Percentiles rank a stretch among this genome's conserved stretches.
These are phyloP conservation scores for Neophaeococcomyces mojaviensis DNA, from an alignment of 2,329 filamentous ascomycete genomes.

Conservation along the genomic window DNA sequence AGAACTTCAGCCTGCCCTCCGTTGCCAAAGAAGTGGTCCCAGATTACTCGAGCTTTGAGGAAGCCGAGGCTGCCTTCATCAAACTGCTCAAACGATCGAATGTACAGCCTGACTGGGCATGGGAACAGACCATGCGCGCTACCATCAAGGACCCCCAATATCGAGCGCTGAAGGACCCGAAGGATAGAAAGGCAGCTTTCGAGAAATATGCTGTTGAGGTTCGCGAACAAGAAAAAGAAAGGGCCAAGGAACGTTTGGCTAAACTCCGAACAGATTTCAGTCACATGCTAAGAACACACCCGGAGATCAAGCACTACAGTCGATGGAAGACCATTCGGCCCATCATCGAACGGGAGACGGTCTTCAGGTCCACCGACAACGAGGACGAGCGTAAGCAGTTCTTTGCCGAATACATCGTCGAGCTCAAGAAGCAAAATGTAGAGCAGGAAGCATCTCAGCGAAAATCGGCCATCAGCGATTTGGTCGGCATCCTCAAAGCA, in stretches of 20 bases:
- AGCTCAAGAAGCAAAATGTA: slow-evolving; percentile 71
- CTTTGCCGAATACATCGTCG: slow-evolving; percentile 85
- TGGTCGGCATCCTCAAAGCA: slow-evolving; percentile 68
- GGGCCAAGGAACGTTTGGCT: slow-evolving; percentile 82
- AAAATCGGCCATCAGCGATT: slow-evolving; percentile 75
- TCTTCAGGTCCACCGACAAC: slow-evolving; percentile 83
- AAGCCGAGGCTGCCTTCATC: slow-evolving; percentile 86
- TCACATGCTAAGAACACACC: slow-evolving; percentile 91
- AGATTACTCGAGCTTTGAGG: slow-evolving; percentile 71
- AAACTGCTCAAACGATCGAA: slow-evolving; percentile 80
- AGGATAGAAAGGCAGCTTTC: slow-evolving; percentile 81
- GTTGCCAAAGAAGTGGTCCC: slow-evolving; percentile 52
- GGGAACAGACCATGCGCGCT: slow-evolving; percentile 79
- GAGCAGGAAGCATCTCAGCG: slow-evolving; percentile 66
- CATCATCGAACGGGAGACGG: slow-evolving; percentile 90
- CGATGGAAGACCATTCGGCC: slow-evolving; percentile 93
- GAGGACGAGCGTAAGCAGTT: slow-evolving; percentile 82
- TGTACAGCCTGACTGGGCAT: slow-evolving; percentile 85
- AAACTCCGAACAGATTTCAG: slow-evolving; percentile 92
- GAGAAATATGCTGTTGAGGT: slow-evolving; percentile 92
- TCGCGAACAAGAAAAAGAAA: slow-evolving; percentile 85
- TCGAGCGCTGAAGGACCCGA: slow-evolving; percentile 84
- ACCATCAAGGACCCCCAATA: slow-evolving; percentile 89
- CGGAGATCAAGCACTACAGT: slow-evolving; percentile 94
- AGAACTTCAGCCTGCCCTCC: slow-evolving; percentile 31